These are phyloP conservation scores for Nicotiana obtusifolia DNA, from an alignment of 257 asterid species.

Conservation along the genomic window DNA sequence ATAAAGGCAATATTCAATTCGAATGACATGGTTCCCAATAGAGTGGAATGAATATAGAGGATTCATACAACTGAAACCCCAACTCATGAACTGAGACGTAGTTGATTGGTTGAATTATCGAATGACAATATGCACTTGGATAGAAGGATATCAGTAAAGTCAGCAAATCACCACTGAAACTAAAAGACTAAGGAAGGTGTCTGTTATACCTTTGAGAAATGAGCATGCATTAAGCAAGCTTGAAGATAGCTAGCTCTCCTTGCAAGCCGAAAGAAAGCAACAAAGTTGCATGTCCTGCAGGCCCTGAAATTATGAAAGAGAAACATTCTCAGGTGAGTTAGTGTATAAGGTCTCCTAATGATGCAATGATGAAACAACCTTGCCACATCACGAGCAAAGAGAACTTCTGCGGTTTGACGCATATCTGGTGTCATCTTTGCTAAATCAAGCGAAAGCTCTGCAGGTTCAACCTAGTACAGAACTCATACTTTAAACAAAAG, in stretches of 20 bases:
- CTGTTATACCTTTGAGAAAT: conserved; percentile 83
- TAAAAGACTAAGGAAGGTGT: conserved; percentile 3
- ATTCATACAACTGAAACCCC: neutral
- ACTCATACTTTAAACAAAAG: conserved; percentile 39
- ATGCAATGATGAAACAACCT: conserved; percentile 44
- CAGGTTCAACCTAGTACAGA: conserved; percentile 97
- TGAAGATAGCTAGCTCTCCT: conserved; percentile 88
- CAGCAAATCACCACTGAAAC: neutral
- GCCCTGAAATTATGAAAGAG: conserved; percentile 56
- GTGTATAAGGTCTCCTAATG: conserved; percentile 1
- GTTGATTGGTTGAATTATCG: neutral
- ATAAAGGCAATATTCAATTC: neutral
- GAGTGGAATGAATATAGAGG: neutral
- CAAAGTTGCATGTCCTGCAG: conserved; percentile 86
- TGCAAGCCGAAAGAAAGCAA: conserved; percentile 96
- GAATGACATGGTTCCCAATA: neutral
- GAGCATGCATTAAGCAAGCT: conserved; percentile 98
- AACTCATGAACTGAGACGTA: neutral
- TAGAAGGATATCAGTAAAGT: neutral
- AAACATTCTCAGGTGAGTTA: neutral
- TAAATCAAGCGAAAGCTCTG: conserved; percentile 96
- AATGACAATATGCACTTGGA: neutral
- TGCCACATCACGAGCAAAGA: conserved; percentile 96
- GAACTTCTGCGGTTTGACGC: conserved; percentile 82
- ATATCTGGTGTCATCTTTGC: conserved; percentile 95